These are phyloP conservation scores for Solanum appendiculatum DNA, from an alignment of 257 asterid genomes.

Conservation along the genomic window DNA sequence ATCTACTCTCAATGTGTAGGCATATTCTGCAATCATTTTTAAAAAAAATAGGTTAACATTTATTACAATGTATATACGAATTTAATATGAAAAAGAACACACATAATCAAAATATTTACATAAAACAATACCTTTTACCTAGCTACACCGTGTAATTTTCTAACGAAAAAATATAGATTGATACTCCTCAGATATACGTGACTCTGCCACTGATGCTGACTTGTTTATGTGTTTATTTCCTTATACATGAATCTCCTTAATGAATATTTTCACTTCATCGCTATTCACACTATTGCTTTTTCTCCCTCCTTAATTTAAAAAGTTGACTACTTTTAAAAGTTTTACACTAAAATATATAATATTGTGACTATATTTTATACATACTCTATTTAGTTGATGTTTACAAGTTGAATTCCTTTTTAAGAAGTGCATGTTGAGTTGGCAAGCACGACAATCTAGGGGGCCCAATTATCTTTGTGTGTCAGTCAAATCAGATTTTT, in stretches of 20 bases:
- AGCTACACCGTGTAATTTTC: no score
- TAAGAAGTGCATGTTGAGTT: not conserved
- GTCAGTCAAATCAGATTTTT: not conserved
- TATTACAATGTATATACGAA: not conserved
- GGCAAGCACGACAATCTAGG: constrained; percentile 19
- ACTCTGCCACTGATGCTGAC: no score
- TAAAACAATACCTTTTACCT: no score
- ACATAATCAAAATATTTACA: no score
- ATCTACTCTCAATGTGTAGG: constrained; percentile 33
- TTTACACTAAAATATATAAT: not conserved
- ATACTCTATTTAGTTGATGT: not conserved
- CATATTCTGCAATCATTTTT: constrained; percentile 24
- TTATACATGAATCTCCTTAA: no score
- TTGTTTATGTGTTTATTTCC: no score
- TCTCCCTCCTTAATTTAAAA: not conserved
- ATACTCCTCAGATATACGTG: not conserved
- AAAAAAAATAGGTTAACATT: not conserved
- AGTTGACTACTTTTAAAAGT: not conserved
- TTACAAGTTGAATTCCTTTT: not conserved
- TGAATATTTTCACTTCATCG: no score
- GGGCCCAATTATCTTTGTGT: not conserved
- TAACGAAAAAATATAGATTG: no score
- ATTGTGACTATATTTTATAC: not conserved
- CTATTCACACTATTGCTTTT: not conserved
- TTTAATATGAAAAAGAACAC: no score